phyloP scores from a whole-genome alignment of 2,329 filamentous ascomycete genomes.

The Verticillium alfalfae region DNA sequence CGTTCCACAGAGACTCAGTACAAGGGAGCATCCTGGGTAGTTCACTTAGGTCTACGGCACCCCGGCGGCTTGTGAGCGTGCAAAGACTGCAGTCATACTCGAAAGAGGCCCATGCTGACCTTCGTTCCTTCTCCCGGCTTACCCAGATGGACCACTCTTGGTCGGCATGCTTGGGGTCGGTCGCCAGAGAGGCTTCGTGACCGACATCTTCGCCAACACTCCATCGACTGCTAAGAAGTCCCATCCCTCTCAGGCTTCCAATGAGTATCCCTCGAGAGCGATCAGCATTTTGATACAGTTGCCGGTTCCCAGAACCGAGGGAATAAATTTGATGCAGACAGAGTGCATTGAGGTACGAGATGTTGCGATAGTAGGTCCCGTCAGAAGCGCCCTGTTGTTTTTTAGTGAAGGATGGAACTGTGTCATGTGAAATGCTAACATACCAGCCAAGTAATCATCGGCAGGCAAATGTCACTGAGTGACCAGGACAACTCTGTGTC shows the following conservation, averaged over 20 bases:
- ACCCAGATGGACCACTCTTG: slow-evolving; percentile 19
- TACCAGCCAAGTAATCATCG: slow-evolving; percentile 22
- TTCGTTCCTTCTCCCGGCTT: slow-evolving; percentile 14
- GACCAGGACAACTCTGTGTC: slow-evolving; percentile 12
- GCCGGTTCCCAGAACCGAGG: slow-evolving; percentile 21
- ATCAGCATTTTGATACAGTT: slow-evolving; percentile 22
- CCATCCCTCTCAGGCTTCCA: slow-evolving; percentile 19
- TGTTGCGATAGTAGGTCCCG: slow-evolving; percentile 15
- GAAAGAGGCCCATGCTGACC: slow-evolving; percentile 22
- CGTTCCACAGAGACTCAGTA: slow-evolving; percentile 20
- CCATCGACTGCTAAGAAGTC: slow-evolving; percentile 15
- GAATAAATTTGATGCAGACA: slow-evolving; percentile 25
- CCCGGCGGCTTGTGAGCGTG: slow-evolving; percentile 20
- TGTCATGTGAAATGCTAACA: not conserved
- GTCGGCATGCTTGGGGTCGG: not conserved
- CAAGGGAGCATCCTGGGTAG: slow-evolving; percentile 20
- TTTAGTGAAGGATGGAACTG: not conserved
- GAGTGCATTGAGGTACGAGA: slow-evolving; percentile 19
- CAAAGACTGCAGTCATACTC: slow-evolving; percentile 25
- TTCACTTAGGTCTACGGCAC: slow-evolving; percentile 20
- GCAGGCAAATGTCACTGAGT: slow-evolving; percentile 18
- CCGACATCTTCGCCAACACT: slow-evolving; percentile 5
- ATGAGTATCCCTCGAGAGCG: slow-evolving; percentile 20
- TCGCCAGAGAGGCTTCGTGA: not conserved
- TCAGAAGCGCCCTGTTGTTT: slow-evolving; percentile 15